Evolutionary conservation across 2,329 filamentous ascomycete genomes (phyloP).

Genomic region (Elsinoe batatas): DNA sequence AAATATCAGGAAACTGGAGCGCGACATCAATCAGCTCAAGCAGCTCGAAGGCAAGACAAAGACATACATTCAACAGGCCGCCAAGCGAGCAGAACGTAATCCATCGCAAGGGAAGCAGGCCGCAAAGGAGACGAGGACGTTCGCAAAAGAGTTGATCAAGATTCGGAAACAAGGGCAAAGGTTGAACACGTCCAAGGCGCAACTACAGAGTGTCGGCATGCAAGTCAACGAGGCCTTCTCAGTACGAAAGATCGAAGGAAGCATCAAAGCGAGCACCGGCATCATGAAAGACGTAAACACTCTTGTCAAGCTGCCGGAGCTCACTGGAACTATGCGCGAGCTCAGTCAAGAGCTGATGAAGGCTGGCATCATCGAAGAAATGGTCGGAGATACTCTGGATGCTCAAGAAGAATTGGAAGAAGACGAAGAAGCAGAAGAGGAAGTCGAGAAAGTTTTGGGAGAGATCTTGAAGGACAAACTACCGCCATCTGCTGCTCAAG

Average conservation of each 20-base stretch:
- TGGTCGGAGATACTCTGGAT: conserved; percentile 81
- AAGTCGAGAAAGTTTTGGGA: conserved; percentile 86
- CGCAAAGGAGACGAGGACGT: conserved; percentile 70
- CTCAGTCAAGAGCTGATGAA: conserved; percentile 80
- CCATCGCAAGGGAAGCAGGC: conserved; percentile 71
- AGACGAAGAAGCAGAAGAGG: conserved; percentile 65
- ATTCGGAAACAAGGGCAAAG: conserved; percentile 65
- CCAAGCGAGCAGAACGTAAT: conserved; percentile 70
- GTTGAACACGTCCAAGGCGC: conserved; percentile 78
- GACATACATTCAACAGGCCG: conserved; percentile 71
- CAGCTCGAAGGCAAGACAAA: conserved; percentile 75
- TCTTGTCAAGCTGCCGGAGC: conserved; percentile 71
- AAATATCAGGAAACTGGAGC: conserved; percentile 89
- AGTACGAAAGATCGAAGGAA: conserved; percentile 89
- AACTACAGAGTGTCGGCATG: conserved; percentile 88
- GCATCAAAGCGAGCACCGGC: conserved; percentile 71
- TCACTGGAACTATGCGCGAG: conserved; percentile 82
- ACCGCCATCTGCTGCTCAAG: conserved; percentile 47
- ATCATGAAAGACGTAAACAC: conserved; percentile 97
- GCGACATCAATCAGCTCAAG: conserved; percentile 74
- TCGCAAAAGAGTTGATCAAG: conserved; percentile 78
- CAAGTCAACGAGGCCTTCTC: conserved; percentile 96
- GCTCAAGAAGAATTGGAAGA: conserved; percentile 58
- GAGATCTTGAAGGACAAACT: conserved; percentile 81
- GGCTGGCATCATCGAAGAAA: conserved; percentile 95